Evolutionary conservation across 148 eudicot species (phyloP), one percentile per base, ranked within the genome.

Genomic region (Chenopodium formosanum): DNA sequence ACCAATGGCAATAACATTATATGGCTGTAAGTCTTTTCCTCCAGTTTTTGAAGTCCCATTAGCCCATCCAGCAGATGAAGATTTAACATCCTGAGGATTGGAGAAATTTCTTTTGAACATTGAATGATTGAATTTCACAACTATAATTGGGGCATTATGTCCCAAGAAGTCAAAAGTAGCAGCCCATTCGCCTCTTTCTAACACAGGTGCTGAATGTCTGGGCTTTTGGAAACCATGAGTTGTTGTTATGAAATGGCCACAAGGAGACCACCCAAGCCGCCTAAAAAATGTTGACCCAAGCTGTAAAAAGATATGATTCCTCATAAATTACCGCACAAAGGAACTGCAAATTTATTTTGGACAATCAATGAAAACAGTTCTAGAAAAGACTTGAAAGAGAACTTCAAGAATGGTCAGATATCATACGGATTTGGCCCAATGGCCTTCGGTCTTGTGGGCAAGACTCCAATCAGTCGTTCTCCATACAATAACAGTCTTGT

Each of bases 171-270:
- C 99, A 86, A 95, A 95, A 56, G 97, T 95, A 29, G 99, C 99
- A 81, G 97, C 89, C 99, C 97, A 95, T 83, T 95, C 99, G 46
- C 97, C 99, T 90, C 99, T 88, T 90, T 95, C 99, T 46, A 95
- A 85, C 79, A 95, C 99, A 82, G 99, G 99, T 75, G 99, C 99
- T 64, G 99, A 95, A 83, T 95, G 99, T 74, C 98, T 91, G 7
- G 99, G 99, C 85, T 96, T 96, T 83, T 96, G 98, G 81, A 94
- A 96, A 80, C 99, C 98, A 85, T 96, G 98, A 74, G 98, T 96
- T 4, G 99, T 96, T 20, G 99, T 96, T 84, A 96, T 88, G 83
- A 93, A 95, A 86, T 95, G 97, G 63, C 99, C 99, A 85, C 99
- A 95, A 60, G 97, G 99, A 46, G 99, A 94, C 99, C 99, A 96